Base-by-base conservation (phyloP, 441 rosid genomes). In the Hura crepitans region DNA sequence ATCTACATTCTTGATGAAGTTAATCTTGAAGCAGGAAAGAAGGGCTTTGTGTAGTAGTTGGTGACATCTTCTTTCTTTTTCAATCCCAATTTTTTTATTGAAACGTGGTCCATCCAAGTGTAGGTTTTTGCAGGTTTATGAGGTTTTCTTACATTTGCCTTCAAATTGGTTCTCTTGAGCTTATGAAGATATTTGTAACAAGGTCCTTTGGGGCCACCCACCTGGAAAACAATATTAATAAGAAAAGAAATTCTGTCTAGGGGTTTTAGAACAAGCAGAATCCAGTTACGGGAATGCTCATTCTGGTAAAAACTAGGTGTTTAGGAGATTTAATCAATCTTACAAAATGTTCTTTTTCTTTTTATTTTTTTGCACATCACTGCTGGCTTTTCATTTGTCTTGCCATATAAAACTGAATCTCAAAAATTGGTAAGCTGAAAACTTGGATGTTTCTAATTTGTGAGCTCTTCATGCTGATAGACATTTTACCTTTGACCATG, bases 401-500 rank as follows among this genome's bases (percentile, higher is more conserved):
- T 23, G 10, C 59, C 61, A 39, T 55, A 15, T 25, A 67, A 15
- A 12, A 14, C 17, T 54, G 15, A 2, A 54, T 18, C 45, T 49
- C 27, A 23, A 11, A 70, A 35, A 25, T 35, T 49, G 11, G 31
- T 18, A 58, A 58, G 6, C 58, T 6, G 25, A 64, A 57, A n/a
- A 28, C 5, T 39, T 39, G 30, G 50, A 45, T 58, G 15, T 35
- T 46, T 14, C 56, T 37, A 15, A 37, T 42, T 42, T 53, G 60
- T 37, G 14, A 53, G 20, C 20, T 9, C 30, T 53, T 53, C 35
- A 22, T 0, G 37, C 33, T 39, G 15, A 37, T 39, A 2, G 22
- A 67, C 25, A 54, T 43, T 30, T 51, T 23, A 65, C 33, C 46
- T 30, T n/a, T 46, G 55, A 54, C 28, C 51, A 67, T 42, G 35